Percentiles rank a stretch among this genome's conserved stretches.
phyloP scores from a whole-genome alignment of 169 alveolate species.

The Plasmodium vinckei region DNA sequence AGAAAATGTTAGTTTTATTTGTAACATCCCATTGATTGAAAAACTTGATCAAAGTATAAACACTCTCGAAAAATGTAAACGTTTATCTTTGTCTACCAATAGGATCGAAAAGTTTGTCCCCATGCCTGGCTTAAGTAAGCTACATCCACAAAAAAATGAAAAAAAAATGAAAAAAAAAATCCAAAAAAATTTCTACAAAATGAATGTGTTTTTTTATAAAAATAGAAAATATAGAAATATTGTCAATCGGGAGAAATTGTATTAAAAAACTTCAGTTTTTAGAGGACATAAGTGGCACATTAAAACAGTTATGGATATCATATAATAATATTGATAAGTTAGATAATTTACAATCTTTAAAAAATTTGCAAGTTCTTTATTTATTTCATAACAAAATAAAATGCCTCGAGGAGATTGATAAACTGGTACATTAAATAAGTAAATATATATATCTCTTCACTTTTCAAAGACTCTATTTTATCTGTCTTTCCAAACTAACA shows the following conservation, averaged over 20 bases:
- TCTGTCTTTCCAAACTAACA: background rate
- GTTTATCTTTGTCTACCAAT: slow-evolving; percentile 54
- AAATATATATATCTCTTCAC: background rate
- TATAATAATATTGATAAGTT: slow-evolving; percentile 55
- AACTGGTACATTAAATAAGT: slow-evolving; percentile 7
- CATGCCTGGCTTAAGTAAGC: slow-evolving; percentile 53
- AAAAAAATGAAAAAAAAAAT: no score
- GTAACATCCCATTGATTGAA: slow-evolving; percentile 44
- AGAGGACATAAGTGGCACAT: slow-evolving; percentile 56
- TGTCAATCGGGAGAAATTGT: slow-evolving; percentile 62
- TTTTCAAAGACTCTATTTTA: background rate
- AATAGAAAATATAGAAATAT: slow-evolving; percentile 48
- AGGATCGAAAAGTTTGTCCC: slow-evolving; percentile 49
- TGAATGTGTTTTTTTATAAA: background rate
- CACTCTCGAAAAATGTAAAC: slow-evolving; percentile 45
- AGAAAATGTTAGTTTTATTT: slow-evolving; percentile 62
- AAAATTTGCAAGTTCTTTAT: slow-evolving; percentile 58
- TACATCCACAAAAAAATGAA: no score
- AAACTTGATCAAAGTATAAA: slow-evolving; percentile 55
- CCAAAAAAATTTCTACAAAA: no score
- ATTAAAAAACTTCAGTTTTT: slow-evolving; percentile 47
- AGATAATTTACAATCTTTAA: slow-evolving; percentile 48
- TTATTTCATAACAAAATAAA: slow-evolving; percentile 63
- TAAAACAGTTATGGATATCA: slow-evolving; percentile 56
- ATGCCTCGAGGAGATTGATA: slow-evolving; percentile 50